Evolutionary conservation across 768 basidiomycete species (phyloP).

Genomic region (Calocybe gangraenosa): DNA sequence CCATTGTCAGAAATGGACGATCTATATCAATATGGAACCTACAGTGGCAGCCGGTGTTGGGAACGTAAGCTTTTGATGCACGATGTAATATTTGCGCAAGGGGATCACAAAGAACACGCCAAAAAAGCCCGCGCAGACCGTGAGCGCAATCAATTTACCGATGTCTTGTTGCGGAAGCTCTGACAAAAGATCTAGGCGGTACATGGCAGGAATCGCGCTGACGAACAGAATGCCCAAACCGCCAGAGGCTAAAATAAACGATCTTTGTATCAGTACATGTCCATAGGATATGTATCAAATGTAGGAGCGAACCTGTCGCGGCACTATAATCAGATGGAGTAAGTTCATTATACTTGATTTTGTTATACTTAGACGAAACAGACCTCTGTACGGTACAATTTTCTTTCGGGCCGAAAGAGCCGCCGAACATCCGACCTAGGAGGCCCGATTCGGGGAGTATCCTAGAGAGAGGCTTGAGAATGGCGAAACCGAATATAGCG

Average conservation of each 20-base stretch:
- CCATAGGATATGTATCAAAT: constrained; percentile 8
- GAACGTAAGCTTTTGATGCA: constrained; percentile 60
- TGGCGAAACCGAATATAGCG: constrained; percentile 57
- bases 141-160: constrained; percentile 53
- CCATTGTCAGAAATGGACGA: neutral
- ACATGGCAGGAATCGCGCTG: constrained; percentile 57
- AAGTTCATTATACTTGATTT: neutral
- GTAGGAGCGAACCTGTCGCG: constrained; percentile 36
- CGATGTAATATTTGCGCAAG: constrained; percentile 56
- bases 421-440: constrained; percentile 43
- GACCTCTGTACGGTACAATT: constrained; percentile 59
- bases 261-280: no score
- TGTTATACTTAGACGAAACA: constrained; percentile 6
- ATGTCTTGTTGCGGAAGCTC: constrained; percentile 44
- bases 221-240: constrained; percentile 59
- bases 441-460: constrained; percentile 43
- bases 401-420: constrained; percentile 62
- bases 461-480: constrained; percentile 52
- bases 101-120: constrained; percentile 68
- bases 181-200: constrained; percentile 46
- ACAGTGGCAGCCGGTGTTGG: constrained; percentile 62
- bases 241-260: constrained; percentile 38
- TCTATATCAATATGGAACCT: constrained; percentile 13
- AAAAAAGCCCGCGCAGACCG: constrained; percentile 51
- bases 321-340: constrained; percentile 27